These are phyloP conservation scores for Trichosanthes cucumerina DNA, from an alignment of 306 rosid genomes.

Conservation along the genomic window DNA sequence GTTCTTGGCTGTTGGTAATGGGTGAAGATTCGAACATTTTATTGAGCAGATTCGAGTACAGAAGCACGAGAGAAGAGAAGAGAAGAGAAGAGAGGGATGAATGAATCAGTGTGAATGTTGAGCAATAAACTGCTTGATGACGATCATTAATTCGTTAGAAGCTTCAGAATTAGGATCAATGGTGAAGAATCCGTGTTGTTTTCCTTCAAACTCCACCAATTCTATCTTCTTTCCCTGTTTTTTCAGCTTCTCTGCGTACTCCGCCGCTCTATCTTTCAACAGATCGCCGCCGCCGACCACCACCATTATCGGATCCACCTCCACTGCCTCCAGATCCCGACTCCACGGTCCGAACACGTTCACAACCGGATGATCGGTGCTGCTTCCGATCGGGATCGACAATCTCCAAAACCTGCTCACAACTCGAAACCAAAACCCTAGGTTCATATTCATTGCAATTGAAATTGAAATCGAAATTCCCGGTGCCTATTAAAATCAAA, in stretches of 20 bases:
- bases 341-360: slow-evolving; percentile 63
- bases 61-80: too few relatives aligned
- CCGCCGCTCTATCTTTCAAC: slow-evolving; percentile 54
- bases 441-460: too few relatives aligned
- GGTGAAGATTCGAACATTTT: too few relatives aligned
- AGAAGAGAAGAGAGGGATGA: too few relatives aligned
- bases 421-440: not conserved
- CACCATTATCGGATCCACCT: slow-evolving; percentile 53
- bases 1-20: too few relatives aligned
- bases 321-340: slow-evolving; percentile 33
- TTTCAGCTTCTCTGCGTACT: slow-evolving; percentile 49
- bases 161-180: slow-evolving; percentile 49
- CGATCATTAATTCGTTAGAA: slow-evolving; percentile 38
- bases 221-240: slow-evolving; percentile 49
- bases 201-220: slow-evolving; percentile 60
- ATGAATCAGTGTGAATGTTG: slow-evolving; percentile 11
- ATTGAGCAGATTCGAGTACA: too few relatives aligned
- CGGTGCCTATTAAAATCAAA: not conserved
- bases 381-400: slow-evolving; percentile 52
- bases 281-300: slow-evolving; percentile 57
- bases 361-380: slow-evolving; percentile 60
- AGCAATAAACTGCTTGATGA: slow-evolving; percentile 40
- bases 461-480: not conserved
- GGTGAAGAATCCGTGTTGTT: slow-evolving; percentile 82
- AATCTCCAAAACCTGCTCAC: slow-evolving; percentile 69